A percentile compares a stretch with the other conserved stretches of the same genome.
phyloP scores from a whole-genome alignment of 2,329 filamentous ascomycete genomes.

The Trichoderma sp. region DNA sequence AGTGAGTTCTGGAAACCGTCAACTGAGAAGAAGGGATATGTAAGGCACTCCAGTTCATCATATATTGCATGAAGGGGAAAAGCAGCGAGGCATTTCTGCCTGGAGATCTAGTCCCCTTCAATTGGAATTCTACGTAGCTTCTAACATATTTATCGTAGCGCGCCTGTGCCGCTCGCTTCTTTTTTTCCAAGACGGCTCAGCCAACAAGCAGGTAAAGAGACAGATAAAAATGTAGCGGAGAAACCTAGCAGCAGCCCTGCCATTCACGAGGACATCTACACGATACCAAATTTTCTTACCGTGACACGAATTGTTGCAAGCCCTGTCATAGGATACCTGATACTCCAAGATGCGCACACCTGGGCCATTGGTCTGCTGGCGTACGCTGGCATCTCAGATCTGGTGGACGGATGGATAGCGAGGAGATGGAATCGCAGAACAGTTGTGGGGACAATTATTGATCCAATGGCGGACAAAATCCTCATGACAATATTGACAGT shows the following conservation, averaged over 20 bases:
- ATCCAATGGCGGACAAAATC: slow-evolving; percentile 94
- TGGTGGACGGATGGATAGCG: slow-evolving; percentile 93
- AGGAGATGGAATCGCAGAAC: slow-evolving; percentile 84
- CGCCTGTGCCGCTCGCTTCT: neutral
- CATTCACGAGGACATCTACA: slow-evolving; percentile 91
- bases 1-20: neutral
- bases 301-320: slow-evolving; percentile 80
- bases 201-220: slow-evolving; percentile 21
- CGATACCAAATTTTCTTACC: slow-evolving; percentile 90
- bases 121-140: neutral
- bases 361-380: slow-evolving; percentile 83
- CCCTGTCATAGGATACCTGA: slow-evolving; percentile 82
- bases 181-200: neutral
- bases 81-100: neutral
- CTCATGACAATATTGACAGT: slow-evolving; percentile 93
- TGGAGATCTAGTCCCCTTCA: neutral
- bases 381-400: slow-evolving; percentile 87
- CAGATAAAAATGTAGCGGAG: neutral
- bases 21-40: neutral
- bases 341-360: slow-evolving; percentile 77
- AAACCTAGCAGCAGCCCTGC: neutral
- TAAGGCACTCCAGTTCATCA: neutral
- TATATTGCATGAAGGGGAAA: neutral
- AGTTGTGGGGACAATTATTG: slow-evolving; percentile 90
- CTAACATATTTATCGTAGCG: neutral